Evolutionary conservation across 2,329 filamentous ascomycete genomes (phyloP).

Genomic region (Arthrocladium fulminans): DNA sequence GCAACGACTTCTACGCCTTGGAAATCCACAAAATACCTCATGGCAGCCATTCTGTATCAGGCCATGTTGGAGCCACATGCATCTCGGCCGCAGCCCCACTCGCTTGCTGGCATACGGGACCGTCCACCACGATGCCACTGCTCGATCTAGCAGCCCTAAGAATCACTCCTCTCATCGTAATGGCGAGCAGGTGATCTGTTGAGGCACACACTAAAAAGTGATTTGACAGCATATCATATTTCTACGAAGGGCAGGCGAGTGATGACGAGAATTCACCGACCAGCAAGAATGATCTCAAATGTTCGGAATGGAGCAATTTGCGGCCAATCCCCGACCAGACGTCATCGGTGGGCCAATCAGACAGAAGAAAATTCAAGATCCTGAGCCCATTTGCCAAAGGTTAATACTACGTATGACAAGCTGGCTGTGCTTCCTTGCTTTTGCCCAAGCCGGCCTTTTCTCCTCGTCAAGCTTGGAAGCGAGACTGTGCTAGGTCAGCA

Average conservation of each 20-base stretch:
- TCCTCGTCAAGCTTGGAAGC: not conserved
- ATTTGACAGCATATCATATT: not conserved
- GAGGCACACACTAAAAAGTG: not conserved
- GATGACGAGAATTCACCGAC: not conserved
- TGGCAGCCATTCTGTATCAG: conserved; percentile 6
- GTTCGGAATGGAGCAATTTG: not conserved
- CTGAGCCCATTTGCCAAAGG: not conserved
- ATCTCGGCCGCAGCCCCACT: conserved; percentile 6
- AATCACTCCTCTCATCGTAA: not conserved
- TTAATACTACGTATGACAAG: not conserved
- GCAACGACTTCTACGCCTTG: conserved; percentile 6
- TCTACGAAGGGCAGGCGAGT: not conserved
- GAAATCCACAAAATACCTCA: conserved; percentile 3
- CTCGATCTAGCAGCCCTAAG: not conserved
- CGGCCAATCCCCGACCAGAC: not conserved
- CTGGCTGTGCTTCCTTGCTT: not conserved
- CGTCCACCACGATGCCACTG: not conserved
- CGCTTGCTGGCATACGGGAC: not conserved
- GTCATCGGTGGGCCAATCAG: not conserved
- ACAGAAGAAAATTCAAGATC: not conserved
- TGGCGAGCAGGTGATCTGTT: not conserved
- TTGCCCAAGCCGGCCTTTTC: not conserved
- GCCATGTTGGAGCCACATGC: conserved; percentile 4
- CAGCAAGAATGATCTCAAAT: not conserved
- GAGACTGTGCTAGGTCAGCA: conserved; percentile 3